Evolutionary conservation across 257 asterid genomes (phyloP).

Genomic region (Nicotiana undulata): DNA sequence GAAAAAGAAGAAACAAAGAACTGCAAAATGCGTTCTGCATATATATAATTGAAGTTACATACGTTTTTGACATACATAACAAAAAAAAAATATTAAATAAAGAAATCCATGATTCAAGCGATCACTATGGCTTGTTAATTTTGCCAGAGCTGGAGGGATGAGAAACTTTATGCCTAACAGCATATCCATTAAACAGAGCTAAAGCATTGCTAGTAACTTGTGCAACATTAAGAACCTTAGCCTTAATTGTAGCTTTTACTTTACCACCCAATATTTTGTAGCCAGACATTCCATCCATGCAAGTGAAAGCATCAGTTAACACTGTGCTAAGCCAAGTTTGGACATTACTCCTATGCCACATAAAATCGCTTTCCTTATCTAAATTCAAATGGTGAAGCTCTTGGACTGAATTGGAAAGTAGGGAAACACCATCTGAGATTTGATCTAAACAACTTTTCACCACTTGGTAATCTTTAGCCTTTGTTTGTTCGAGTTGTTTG

Average conservation of each 20-base stretch:
- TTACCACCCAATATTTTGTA: constrained; percentile 31
- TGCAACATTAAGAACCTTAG: constrained; percentile 48
- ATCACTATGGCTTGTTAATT: neutral
- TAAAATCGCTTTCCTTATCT: constrained; percentile 24
- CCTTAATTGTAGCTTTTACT: constrained; percentile 36
- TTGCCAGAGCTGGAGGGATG: neutral
- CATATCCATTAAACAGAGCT: constrained; percentile 50
- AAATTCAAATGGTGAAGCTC: constrained; percentile 34
- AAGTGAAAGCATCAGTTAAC: constrained; percentile 38
- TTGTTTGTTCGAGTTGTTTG: constrained; percentile 19
- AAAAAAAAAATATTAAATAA: too few species aligned
- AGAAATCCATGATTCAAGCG: neutral
- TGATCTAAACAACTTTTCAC: constrained; percentile 51
- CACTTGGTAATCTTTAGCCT: constrained; percentile 26
- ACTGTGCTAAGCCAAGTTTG: constrained; percentile 59
- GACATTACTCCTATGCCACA: constrained; percentile 59
- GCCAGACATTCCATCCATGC: constrained; percentile 51
- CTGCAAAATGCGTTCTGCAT: neutral
- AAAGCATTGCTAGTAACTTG: constrained; percentile 50
- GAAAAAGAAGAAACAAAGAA: neutral
- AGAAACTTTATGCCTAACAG: constrained; percentile 27
- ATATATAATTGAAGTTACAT: neutral
- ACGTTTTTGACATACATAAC: neutral
- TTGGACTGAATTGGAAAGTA: constrained; percentile 35
- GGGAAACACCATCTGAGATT: constrained; percentile 47